phyloP scores from a whole-genome alignment of 2,329 filamentous ascomycete species.

The Fusarium pseudonygamai region DNA sequence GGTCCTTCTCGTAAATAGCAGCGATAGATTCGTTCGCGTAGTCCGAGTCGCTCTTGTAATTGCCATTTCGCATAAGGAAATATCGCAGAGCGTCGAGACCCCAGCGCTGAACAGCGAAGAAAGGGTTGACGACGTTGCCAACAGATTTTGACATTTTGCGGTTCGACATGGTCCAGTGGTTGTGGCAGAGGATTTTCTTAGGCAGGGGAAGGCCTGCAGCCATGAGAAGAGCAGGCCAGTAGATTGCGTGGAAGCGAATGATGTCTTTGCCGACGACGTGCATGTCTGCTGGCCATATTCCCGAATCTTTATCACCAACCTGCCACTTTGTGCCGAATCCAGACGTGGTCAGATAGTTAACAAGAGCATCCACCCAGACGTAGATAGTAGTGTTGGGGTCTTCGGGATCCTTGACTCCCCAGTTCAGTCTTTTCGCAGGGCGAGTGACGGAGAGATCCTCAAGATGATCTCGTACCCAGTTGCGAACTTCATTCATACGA shows the following conservation, averaged over 20 bases:
- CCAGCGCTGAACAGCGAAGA: constrained; percentile 89
- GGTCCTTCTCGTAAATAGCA: constrained; percentile 78
- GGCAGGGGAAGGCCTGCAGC: constrained; percentile 83
- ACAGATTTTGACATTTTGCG: constrained; percentile 97
- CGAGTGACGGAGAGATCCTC: constrained; percentile 91
- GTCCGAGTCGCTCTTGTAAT: constrained; percentile 79
- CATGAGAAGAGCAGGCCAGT: constrained; percentile 97
- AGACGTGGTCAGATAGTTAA: constrained; percentile 91
- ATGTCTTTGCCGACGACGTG: constrained; percentile 98
- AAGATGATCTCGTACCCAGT: constrained; percentile 79
- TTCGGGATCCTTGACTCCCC: constrained; percentile 90
- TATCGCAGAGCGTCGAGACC: constrained; percentile 89
- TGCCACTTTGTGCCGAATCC: constrained; percentile 75
- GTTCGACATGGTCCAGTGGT: constrained; percentile 92
- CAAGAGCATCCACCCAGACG: constrained; percentile 95
- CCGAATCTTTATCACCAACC: constrained; percentile 67
- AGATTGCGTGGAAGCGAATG: constrained; percentile 93
- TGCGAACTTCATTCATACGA: constrained; percentile 81
- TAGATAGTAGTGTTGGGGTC: constrained; percentile 92
- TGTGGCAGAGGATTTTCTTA: constrained; percentile 84
- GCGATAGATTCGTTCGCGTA: constrained; percentile 85
- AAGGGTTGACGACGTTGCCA: constrained; percentile 94
- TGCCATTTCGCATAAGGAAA: constrained; percentile 85
- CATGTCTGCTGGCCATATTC: constrained; percentile 89
- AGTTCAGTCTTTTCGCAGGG: constrained; percentile 78